These are phyloP conservation scores for Fraxinus ornus DNA, from an alignment of 305 asterid species.

Conservation along the genomic window DNA sequence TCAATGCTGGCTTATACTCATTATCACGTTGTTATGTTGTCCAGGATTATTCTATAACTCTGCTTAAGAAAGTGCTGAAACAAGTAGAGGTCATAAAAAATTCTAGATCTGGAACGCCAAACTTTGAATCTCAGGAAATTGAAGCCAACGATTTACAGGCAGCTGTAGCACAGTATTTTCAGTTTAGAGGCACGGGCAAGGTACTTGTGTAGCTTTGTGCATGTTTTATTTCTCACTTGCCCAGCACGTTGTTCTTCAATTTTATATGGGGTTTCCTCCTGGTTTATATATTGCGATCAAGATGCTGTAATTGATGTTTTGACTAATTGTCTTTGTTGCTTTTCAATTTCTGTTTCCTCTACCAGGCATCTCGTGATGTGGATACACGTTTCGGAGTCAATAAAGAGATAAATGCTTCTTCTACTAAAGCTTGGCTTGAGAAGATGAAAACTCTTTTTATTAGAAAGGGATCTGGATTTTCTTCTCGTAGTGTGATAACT, in stretches of 20 bases:
- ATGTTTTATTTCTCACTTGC: conserved; percentile 15
- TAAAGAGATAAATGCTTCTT: conserved; percentile 63
- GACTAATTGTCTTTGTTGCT: neutral
- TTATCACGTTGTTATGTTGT: conserved; percentile 29
- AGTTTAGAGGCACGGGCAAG: conserved; percentile 92
- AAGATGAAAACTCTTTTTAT: conserved; percentile 95
- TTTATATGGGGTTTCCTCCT: conserved; percentile 4
- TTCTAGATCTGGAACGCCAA: conserved; percentile 89
- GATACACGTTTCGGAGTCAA: conserved; percentile 75
- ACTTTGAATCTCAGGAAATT: conserved; percentile 83
- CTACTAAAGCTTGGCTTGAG: conserved; percentile 96
- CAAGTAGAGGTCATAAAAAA: conserved; percentile 80
- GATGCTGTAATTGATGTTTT: conserved; percentile 15
- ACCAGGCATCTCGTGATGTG: conserved; percentile 90
- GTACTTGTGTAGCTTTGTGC: conserved; percentile 37
- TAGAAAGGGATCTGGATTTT: conserved; percentile 97
- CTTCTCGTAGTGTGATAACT: conserved; percentile 94
- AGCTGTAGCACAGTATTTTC: conserved; percentile 76
- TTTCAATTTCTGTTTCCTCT: conserved; percentile 19
- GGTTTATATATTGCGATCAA: conserved; percentile 10
- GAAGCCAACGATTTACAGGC: conserved; percentile 87
- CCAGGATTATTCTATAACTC: conserved; percentile 83
- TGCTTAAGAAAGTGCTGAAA: conserved; percentile 83
- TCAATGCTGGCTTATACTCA: conserved; percentile 32
- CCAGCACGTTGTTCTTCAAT: conserved; percentile 11